A percentile compares a stretch with the other conserved stretches of the same genome.
These are phyloP conservation scores for Pythium folliculosum DNA, from an alignment of 352 stramenopile species.

Conservation along the genomic window DNA sequence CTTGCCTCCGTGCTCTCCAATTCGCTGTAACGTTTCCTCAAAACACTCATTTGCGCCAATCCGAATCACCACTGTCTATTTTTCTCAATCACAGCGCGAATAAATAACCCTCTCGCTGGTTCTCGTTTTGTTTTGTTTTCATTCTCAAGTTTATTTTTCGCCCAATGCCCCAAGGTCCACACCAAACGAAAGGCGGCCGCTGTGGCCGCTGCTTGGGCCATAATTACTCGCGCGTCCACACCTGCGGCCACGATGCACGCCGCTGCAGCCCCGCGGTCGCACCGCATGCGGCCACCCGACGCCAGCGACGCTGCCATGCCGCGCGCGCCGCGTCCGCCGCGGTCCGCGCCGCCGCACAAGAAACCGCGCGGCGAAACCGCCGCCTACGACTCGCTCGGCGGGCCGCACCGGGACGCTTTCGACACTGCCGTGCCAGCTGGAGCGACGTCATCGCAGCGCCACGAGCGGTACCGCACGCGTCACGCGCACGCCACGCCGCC, in stretches of 20 bases:
- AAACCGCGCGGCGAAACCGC: conserved; percentile 12
- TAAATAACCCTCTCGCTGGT: neutral
- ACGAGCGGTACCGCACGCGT: neutral
- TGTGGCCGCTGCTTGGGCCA: neutral
- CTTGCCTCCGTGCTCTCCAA: neutral
- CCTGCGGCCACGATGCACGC: neutral
- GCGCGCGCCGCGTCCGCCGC: neutral
- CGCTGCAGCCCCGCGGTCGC: neutral
- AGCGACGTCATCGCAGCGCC: neutral
- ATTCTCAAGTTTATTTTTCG: neutral
- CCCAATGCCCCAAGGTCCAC: neutral
- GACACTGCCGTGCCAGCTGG: neutral
- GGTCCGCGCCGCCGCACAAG: conserved; percentile 14
- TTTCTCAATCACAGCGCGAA: neutral
- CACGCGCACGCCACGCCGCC: neutral
- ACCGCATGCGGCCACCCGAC: neutral
- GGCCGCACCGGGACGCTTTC: too few species aligned
- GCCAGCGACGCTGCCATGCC: neutral
- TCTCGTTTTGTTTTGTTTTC: too few species aligned
- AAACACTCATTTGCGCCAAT: neutral
- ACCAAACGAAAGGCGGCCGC: too few species aligned
- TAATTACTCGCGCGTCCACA: neutral
- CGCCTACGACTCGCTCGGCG: conserved; percentile 7
- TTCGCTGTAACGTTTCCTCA: neutral
- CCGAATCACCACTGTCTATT: neutral